A percentile compares a stretch with the other conserved stretches of the same genome.
phyloP scores from a whole-genome alignment of 163 green algal species.

The Prototheca wickerhamii region DNA sequence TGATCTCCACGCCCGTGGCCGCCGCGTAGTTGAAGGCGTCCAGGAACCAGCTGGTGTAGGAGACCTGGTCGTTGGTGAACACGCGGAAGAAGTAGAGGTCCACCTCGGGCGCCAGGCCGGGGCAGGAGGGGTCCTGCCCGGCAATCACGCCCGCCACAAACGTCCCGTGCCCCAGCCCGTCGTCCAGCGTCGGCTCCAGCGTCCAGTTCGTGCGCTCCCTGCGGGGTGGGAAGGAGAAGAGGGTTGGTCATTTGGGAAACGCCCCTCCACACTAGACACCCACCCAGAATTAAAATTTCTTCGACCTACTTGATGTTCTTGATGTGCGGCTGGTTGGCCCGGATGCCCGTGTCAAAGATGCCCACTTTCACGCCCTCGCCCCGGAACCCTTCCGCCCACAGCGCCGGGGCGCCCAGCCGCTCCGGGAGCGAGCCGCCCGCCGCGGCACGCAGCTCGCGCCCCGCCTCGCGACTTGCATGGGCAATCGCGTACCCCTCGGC shows the following conservation, averaged over 20 bases:
- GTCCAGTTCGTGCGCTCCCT: constrained; percentile 93
- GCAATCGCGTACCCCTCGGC: not conserved
- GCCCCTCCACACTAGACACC: not conserved
- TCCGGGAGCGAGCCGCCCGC: constrained; percentile 9
- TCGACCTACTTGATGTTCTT: constrained; percentile 70
- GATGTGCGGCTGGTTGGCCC: constrained; percentile 82
- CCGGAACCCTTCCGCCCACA: constrained; percentile 68
- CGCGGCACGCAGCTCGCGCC: not conserved
- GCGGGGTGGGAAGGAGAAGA: not conserved
- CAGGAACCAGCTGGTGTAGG: constrained; percentile 97
- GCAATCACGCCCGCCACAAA: constrained; percentile 96
- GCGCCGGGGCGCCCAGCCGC: constrained; percentile 44
- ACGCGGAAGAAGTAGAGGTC: constrained; percentile 93
- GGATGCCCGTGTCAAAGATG: constrained; percentile 97
- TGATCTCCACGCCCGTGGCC: constrained; percentile 74
- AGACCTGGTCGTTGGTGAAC: constrained; percentile 89
- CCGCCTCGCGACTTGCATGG: not conserved
- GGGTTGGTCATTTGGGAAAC: not conserved
- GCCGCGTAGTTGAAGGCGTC: constrained; percentile 99
- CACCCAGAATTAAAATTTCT: not conserved
- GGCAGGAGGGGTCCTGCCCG: constrained; percentile 59
- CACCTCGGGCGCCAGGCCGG: constrained; percentile 87
- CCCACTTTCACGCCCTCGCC: constrained; percentile 75
- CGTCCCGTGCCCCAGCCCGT: constrained; percentile 91
- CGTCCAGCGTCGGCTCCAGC: constrained; percentile 81